Base-by-base conservation (phyloP, 768 basidiomycete species). In the Daedaleopsis nitida region DNA sequence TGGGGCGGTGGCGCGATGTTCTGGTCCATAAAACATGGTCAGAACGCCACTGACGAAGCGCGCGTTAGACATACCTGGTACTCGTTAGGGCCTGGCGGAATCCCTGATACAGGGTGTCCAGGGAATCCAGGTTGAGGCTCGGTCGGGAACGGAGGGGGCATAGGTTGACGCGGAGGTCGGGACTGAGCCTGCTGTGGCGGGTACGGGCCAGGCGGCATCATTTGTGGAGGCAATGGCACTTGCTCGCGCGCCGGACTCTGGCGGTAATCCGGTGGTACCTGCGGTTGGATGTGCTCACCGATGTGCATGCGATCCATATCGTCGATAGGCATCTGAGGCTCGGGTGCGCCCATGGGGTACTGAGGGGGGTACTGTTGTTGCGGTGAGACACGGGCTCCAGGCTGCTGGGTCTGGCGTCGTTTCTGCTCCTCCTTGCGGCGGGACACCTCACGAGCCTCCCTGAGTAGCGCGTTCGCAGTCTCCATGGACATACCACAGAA, bases 401-500 rank as follows among this genome's bases (percentile, higher is more conserved):
- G 55, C 76, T 66, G 58, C 72, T 55, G 71, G 69, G 50, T 77
- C 72, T 56, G 66, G 37, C 60, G 74, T 49, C 58, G 81, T 75
- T 39, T 75, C 74, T 60, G 77, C 67, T 81, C 83, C 74, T 98
- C 96, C 78, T 97, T 97, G 70, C 93, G 91, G 56, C 91, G 88
- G 84, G 92, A 88, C 74, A 55, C 54, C 34, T 44, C 43, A 14
- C 54, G 54, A 6, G 54, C 54, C 43, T 95, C 90, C 53, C 89
- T 86, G 53, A 99, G 83, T 19, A 99, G 82, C 69, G 89, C 87
- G 73, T 98, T 98, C 51, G 97, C 96, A 39, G 93, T 96, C 76
- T 98, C 96, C 96, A 98, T 98, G 39, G 95, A 94, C 96, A 99
- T 98, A 45, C 97, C 97, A 70, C 97, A 99, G 76, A 99, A 98